phyloP scores from a whole-genome alignment of 2,329 filamentous ascomycete species.

The Fusarium illudens region DNA sequence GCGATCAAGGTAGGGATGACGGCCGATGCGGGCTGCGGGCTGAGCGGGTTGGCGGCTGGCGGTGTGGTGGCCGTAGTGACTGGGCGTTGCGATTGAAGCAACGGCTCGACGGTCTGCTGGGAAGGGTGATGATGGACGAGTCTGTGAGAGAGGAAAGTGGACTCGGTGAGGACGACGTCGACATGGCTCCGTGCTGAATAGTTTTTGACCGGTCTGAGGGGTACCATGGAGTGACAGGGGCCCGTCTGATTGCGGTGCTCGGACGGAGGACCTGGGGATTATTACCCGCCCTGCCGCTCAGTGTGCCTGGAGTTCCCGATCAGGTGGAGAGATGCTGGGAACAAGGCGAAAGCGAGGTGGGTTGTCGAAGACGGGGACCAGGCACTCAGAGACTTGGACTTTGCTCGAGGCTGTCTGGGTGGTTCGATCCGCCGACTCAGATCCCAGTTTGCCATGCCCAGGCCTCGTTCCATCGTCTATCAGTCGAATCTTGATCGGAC shows the following conservation, averaged over 20 bases:
- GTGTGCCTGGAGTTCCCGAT: constrained; percentile 39
- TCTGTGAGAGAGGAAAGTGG: constrained; percentile 50
- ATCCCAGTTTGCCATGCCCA: constrained; percentile 22
- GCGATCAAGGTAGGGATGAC: constrained; percentile 43
- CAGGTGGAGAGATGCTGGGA: constrained; percentile 32
- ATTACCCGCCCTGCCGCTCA: constrained; percentile 38
- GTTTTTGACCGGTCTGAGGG: constrained; percentile 54
- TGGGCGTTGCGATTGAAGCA: constrained; percentile 43
- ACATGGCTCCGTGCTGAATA: constrained; percentile 52
- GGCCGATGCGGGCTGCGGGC: constrained; percentile 41
- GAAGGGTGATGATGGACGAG: constrained; percentile 48
- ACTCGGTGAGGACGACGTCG: constrained; percentile 52
- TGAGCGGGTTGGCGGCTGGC: constrained; percentile 42
- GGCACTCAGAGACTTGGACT: constrained; percentile 15
- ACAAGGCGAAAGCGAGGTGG: constrained; percentile 18
- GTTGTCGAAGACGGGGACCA: constrained; percentile 17
- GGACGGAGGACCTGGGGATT: constrained; percentile 31
- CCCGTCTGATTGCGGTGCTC: constrained; percentile 36
- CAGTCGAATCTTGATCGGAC: constrained; percentile 32
- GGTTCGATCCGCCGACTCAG: constrained; percentile 34
- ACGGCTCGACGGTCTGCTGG: constrained; percentile 41
- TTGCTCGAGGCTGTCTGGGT: constrained; percentile 24
- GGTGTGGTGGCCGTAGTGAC: constrained; percentile 44
- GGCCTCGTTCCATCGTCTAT: constrained; percentile 23
- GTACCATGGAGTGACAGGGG: constrained; percentile 47